Base-by-base conservation (phyloP, 768 basidiomycete genomes). In the Hericium rajendrae region DNA sequence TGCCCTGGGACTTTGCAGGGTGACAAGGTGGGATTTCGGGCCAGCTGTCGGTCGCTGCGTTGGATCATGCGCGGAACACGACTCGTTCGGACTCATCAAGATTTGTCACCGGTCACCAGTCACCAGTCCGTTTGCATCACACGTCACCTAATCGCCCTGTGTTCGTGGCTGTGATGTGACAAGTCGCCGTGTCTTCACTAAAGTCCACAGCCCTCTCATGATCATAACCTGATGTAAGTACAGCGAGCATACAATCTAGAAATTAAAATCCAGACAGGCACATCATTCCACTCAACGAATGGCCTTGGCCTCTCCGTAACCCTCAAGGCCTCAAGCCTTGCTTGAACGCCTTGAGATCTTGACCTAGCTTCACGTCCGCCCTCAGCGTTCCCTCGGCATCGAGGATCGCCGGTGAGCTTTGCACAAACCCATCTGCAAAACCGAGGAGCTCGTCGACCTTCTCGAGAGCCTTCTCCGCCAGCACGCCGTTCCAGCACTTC, bases 201-300 rank as follows among this genome's bases (percentile, higher is more conserved):
- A 24, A 24, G 2, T 24, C 24, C 24, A 24, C 24, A 24, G 24
- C 24, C 24, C 24, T 12, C 28, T 32, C 28, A 32, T 32, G 4
- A 32, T 32, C 28, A 9, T 32, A 32, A 9, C 8, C 28, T 32
- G 28, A 32, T 32, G 28, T 32, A 32, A 32, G 28, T 32, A 32
- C 28, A 32, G 28, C 28, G 28, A 24, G 24, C 38, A 53, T 12
- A 4, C 1, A 39, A 11, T 28, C 50, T 12, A 56, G 50, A 24
- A 40, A 28, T 76, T 70, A 86, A 48, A 81, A 76, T 60, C 77
- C 83, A 2, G 85, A 71, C 68, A 18, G 86, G 86, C 54, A 88
- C 72, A 71, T 91, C 89, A 38, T 79, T 81, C 87, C 87, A 91
- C 53, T 82, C 71, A 1, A 84, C 84, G 61, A 92, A 72, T 2